These are phyloP conservation scores for Lecanosticta acicola DNA, from an alignment of 2,329 filamentous ascomycete species.

Conservation along the genomic window DNA sequence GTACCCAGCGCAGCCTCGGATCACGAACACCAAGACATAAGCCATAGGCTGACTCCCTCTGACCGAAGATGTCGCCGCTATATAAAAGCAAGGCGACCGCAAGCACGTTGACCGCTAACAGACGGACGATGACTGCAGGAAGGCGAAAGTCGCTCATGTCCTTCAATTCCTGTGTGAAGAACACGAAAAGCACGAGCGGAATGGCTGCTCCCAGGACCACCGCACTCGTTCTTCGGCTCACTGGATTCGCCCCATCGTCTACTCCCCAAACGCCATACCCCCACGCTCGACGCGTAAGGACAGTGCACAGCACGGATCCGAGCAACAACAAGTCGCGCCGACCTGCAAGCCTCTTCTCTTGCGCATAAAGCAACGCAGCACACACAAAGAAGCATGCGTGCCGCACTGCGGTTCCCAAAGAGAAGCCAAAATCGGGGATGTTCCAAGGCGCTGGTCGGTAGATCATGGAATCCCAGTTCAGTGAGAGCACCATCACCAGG, in stretches of 20 bases:
- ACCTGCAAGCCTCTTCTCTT: slow-evolving; percentile 10
- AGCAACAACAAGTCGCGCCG: slow-evolving; percentile 4
- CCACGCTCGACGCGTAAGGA: neutral
- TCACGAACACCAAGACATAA: too few relatives aligned
- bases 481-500: slow-evolving; percentile 7
- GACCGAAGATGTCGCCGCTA: too few relatives aligned
- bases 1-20: neutral
- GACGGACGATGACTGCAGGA: neutral
- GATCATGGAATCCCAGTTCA: slow-evolving; percentile 9
- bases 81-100: too few relatives aligned
- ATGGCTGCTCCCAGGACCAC: neutral
- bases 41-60: too few relatives aligned
- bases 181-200: neutral
- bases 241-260: neutral
- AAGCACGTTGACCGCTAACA: neutral
- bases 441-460: neutral
- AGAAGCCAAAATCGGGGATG: neutral
- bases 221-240: neutral
- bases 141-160: neutral
- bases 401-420: slow-evolving; percentile 1
- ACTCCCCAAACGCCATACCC: neutral
- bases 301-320: neutral
- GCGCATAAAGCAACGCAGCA: slow-evolving; percentile 4
- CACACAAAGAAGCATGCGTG: slow-evolving; percentile 6
- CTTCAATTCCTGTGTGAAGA: neutral